Evolutionary conservation across 805 yeast genomes (phyloP), one percentile per base, ranked within the genome.

Genomic region (Cephaloascus fragrans): DNA sequence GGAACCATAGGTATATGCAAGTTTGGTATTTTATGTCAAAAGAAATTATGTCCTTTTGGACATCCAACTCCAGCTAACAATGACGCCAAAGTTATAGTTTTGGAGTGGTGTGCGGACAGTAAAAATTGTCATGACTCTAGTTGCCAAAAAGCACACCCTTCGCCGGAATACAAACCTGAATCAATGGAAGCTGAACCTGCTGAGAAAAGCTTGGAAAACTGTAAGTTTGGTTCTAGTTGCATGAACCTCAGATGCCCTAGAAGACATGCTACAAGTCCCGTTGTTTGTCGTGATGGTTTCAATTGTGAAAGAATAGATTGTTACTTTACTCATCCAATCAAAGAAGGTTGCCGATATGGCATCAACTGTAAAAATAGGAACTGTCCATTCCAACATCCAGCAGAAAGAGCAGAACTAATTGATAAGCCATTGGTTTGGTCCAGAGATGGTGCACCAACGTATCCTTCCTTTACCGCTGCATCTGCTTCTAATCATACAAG

Each of bases 41-140:
- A 83, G 51, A 86, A 78, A 44, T 61, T 75, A 44, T 88, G 96
- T 64, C 86, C 88, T 20, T 86, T 80, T 63, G 96, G 88, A 19
- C 96, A 88, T 55, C 96, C 97, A 35, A 85, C 95, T 0, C 93
- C 94, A 2, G 83, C 86, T 15, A 85, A 83, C 60, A 75, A 71
- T 44, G 77, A 73, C 44, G 87, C 88, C 20, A 76, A 78, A 48
- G 85, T 87, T 32, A 64, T 73, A 14, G 70, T 72, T 15, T 61
- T 74, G 36, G 81, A 77, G 47, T 84, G 95, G 95, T 88, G 96
- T 64, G 62, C 79, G 5, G 75, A 67, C 29, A 84, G 84, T 46
- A 71, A 80, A 47, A 57, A 61, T 17, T 88, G 96, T 63, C 47
- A 59, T 19, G 75, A 86, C 52, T 56, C 69, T 0, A 47, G 52